Conservation (phyloP, 2,329 filamentous ascomycete genomes). For the Ophiostoma montium region DNA sequence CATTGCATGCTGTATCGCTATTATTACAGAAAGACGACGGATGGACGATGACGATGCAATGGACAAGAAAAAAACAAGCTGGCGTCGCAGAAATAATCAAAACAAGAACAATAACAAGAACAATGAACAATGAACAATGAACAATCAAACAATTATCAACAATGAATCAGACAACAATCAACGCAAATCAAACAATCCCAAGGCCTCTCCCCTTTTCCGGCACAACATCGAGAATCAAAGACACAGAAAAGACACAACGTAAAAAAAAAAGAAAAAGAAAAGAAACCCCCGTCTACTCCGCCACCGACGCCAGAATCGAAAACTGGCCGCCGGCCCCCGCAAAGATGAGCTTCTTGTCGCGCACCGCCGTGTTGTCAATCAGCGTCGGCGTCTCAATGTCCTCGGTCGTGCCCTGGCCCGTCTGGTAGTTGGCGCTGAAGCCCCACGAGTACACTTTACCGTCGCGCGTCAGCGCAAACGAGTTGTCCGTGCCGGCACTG, state of each 20-base stretch:
- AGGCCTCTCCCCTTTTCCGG: neutral
- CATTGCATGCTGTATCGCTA: neutral
- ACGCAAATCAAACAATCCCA: neutral
- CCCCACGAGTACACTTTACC: slow-evolving; percentile 69
- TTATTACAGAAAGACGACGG: neutral
- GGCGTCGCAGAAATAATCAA: too few relatives aligned
- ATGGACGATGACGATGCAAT: neutral
- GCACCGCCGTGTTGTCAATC: slow-evolving; percentile 74
- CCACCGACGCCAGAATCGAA: slow-evolving; percentile 39
- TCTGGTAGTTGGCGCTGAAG: slow-evolving; percentile 69
- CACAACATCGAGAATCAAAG: neutral
- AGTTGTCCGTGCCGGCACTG: slow-evolving; percentile 57
- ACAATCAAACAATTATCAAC: neutral
- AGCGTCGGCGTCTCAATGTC: slow-evolving; percentile 64
- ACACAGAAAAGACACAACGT: neutral
- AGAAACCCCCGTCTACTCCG: slow-evolving; percentile 13
- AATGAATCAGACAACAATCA: neutral
- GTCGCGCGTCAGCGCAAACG: slow-evolving; percentile 52
- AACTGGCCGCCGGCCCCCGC: slow-evolving; percentile 86
- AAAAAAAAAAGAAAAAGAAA: neutral
- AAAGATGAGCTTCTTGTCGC: slow-evolving; percentile 58
- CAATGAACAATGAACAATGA: neutral
- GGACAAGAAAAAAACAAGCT: neutral
- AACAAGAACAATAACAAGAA: neutral
- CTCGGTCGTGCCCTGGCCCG: slow-evolving; percentile 62